A percentile compares a stretch with the other conserved stretches of the same genome.
phyloP scores from a whole-genome alignment of 805 yeast species.

The Yarrowia phangngaensis region DNA sequence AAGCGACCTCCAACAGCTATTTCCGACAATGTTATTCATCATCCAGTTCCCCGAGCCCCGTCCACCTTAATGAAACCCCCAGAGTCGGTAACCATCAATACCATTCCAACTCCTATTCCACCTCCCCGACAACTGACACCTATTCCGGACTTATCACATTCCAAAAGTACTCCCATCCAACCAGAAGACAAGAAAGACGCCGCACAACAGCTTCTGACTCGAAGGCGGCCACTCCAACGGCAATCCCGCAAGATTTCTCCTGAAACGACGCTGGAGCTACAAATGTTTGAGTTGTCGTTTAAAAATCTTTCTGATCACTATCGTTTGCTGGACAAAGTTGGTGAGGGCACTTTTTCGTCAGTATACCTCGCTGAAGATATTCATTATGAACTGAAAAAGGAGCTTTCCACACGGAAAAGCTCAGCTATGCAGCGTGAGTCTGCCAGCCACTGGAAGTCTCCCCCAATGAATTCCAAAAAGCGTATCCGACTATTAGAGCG shows the following conservation, averaged over 20 bases:
- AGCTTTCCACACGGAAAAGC: neutral
- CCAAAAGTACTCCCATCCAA: neutral
- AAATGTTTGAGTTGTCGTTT: conserved; percentile 43
- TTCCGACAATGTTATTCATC: too few relatives aligned
- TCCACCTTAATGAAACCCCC: conserved; percentile 10
- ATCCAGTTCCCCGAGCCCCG: conserved; percentile 1
- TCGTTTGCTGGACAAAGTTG: conserved; percentile 54
- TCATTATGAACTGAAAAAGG: conserved; percentile 40
- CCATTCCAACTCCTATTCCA: conserved; percentile 1
- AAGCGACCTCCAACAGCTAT: too few relatives aligned
- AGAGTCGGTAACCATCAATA: neutral
- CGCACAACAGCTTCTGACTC: conserved; percentile 1
- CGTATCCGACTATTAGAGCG: conserved; percentile 12
- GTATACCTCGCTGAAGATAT: conserved; percentile 60
- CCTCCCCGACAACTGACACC: conserved; percentile 8
- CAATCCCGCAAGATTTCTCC: conserved; percentile 19
- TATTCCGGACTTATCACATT: conserved; percentile 17
- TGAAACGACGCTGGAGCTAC: conserved; percentile 29
- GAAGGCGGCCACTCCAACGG: conserved; percentile 7
- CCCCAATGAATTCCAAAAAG: conserved; percentile 19
- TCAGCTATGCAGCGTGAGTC: neutral
- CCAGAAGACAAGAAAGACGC: neutral
- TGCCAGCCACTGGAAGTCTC: conserved; percentile 3
- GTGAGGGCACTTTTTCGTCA: conserved; percentile 63
- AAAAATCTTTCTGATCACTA: conserved; percentile 50